Evolutionary conservation across 495 filamentous ascomycete species (phyloP), one percentile per base, ranked within the genome.

Genomic region (Penicillium silybi): DNA sequence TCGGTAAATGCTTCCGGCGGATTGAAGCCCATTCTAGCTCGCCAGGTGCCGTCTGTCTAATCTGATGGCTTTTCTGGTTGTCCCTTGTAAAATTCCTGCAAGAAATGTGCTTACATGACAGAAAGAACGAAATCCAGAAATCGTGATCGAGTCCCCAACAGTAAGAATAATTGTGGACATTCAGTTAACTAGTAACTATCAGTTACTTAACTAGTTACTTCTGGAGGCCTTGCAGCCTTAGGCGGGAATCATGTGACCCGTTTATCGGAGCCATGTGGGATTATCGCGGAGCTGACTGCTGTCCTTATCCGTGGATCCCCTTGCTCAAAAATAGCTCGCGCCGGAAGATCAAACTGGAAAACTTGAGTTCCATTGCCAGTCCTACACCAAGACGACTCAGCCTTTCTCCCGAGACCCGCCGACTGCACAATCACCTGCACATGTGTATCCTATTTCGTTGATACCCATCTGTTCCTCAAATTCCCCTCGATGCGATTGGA

Each of bases 281-380:
- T 54, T 49, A 54, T 54, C 51, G 56, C 50, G 51, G 57, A 60
- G 54, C 48, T 57, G 40, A 57, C 53, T 57, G 53, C 50, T 58
- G 58, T 41, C 53, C 51, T 49, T 53, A 35, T 50, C 51, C 43
- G 42, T 25, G 47, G 43, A 48, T 37, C 41, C 27, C 19, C 6
- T 42, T 22, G 38, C 23, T 17, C 38, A 42, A 16, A 34, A 20
- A 16, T 13, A 25, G 29, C 26, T 32, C 26, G 25, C 18, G 38
- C 17, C 20, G 2, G 11, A 37, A 11, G 13, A 29, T 20, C 2
- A 15, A 38, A 22, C 1, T 25, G 5, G 2, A 49, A 1, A 23
- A 11, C 6, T 22, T n/a, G 13, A 22, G 11, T 13, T 13, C 29
- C 2, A 32, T 13, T 4, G 22, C 4, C 29, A 10, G 29, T 11